phyloP scores from a whole-genome alignment of 1,284 basidiomycete genomes.

The Ustilago loliicola region DNA sequence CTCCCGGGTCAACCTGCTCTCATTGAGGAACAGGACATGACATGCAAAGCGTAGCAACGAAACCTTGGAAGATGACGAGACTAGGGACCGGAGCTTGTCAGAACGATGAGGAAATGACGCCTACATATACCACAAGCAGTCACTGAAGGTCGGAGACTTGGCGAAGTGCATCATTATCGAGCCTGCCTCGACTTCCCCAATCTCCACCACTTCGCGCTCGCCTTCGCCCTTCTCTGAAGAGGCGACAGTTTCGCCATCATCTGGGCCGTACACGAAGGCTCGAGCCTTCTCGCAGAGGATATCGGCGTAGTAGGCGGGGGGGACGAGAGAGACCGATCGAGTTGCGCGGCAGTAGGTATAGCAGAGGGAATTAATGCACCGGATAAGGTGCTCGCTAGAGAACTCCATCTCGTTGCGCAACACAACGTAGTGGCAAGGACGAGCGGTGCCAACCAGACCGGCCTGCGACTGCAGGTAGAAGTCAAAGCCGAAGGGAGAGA shows the following conservation, averaged over 20 bases:
- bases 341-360: constrained; percentile 72
- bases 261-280: constrained; percentile 70
- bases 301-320: constrained; percentile 72
- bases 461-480: constrained; percentile 64
- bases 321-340: constrained; percentile 70
- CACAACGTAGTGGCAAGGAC: constrained; percentile 72
- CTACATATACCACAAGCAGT: constrained; percentile 52
- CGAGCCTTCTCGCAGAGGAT: constrained; percentile 71
- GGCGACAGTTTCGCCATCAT: constrained; percentile 34
- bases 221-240: constrained; percentile 15
- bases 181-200: constrained; percentile 31
- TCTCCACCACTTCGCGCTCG: background rate
- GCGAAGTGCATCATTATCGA: constrained; percentile 34
- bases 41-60: background rate
- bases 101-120: background rate
- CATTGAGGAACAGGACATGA: background rate
- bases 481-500: constrained; percentile 73
- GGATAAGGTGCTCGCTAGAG: constrained; percentile 53
- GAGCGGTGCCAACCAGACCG: constrained; percentile 70
- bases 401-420: constrained; percentile 70
- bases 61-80: background rate
- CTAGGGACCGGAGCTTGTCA: background rate
- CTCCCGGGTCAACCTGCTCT: background rate
- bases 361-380: constrained; percentile 70
- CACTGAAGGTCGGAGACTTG: constrained; percentile 20